Base-by-base conservation (phyloP, 2,329 filamentous ascomycete species). In the Penicillium occitanis region DNA sequence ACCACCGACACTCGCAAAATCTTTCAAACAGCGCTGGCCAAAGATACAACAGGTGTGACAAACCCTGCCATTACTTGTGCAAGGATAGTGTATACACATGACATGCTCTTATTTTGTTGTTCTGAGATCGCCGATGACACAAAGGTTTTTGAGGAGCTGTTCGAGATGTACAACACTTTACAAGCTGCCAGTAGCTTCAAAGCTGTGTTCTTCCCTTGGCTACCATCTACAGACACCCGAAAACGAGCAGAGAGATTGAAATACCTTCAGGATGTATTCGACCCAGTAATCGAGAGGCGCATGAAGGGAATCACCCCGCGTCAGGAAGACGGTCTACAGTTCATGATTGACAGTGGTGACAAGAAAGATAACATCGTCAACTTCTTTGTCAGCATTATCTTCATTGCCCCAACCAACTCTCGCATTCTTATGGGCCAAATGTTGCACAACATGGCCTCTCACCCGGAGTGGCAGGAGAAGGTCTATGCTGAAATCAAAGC, bases 401-500 rank as follows among this genome's bases (percentile, higher is more conserved):
- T 64, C 53, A 64, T 64, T 37, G 37, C 40, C 1, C 28, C 51
- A 1, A 50, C 63, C 2, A 64, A 64, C 19, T 19, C 63, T 19
- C 33, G 63, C 51, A 37, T 64, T 30, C 40, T 64, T 13, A 28
- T 50, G 17, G 63, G 63, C 19, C 30, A 53, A 7, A 64, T 64
- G 63, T 17, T 64, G 35, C 42, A 64, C 35, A 59, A 42, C 14
- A 42, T 64, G 17, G 63, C 63, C 35, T 35, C 58, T 42, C 53
- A 64, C 25, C 63, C 53, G 3, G 40, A 64, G 14, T 64, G 63
- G 63, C 63, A 64, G 53, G 53, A 60, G 10, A 64, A 64, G n/a
- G 57, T 64, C 19, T 60, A 64, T n/a, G 30, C 22, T 14, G 63
- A 64, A 50, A 60, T 64, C 53, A 60, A 64, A 42, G 63, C 63